phyloP scores from a whole-genome alignment of 352 stramenopile genomes.

The Phytopythium aichiense region DNA sequence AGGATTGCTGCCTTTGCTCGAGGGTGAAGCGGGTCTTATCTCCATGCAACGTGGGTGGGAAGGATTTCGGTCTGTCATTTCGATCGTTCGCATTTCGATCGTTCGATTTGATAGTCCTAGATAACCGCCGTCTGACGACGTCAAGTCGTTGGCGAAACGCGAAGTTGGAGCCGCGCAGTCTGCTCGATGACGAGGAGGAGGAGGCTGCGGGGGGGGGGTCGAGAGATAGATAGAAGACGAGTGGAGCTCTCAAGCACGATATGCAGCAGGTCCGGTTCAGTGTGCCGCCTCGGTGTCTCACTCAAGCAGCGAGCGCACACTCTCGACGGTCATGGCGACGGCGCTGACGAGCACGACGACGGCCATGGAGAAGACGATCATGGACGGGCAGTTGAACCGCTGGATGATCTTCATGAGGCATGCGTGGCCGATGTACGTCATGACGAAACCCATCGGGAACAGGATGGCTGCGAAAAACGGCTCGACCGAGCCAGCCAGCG shows the following conservation, averaged over 20 bases:
- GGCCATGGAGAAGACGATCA: conserved; percentile 73
- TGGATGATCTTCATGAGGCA: conserved; percentile 45
- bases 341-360: conserved; percentile 59
- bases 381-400: conserved; percentile 56
- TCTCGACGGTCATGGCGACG: conserved; percentile 60
- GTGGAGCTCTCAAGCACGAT: neutral
- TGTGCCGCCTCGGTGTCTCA: neutral
- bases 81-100: no score
- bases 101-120: no score
- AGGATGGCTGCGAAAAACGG: conserved; percentile 38
- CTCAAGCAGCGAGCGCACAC: conserved; percentile 28
- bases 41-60: no score
- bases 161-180: neutral
- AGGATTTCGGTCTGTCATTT: no score
- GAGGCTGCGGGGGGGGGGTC: neutral
- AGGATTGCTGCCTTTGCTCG: no score
- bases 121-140: no score
- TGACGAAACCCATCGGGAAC: conserved; percentile 55
- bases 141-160: no score
- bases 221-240: neutral
- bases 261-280: neutral
- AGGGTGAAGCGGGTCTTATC: no score
- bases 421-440: conserved; percentile 52
- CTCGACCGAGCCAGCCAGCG: conserved; percentile 47
- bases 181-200: neutral